Evolutionary conservation across 73 alveolate species (phyloP), one percentile per base, ranked within the genome.

Genomic region (Tetrahymena borealis): DNA sequence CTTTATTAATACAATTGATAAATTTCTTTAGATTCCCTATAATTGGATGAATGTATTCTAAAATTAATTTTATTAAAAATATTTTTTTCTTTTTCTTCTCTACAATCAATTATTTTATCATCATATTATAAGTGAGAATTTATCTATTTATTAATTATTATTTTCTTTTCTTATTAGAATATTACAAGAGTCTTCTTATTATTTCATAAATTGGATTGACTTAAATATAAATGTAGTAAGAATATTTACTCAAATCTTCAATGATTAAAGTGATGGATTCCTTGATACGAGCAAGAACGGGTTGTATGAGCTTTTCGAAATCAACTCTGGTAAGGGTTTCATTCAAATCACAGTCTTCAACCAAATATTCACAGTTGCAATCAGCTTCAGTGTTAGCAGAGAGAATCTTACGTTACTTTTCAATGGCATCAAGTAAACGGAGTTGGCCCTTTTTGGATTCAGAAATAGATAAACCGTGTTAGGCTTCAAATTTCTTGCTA

Each of bases 261-360:
- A 60, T 60, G 13, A 60, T n/a, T 7, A n/a, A 0, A 15, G 20
- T 60, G 31, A 60, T 60, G 1, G 85, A 60, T 60, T 60, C 85
- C 85, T 60, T 60, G 37, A 60, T 60, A 60, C 85, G 85, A 20
- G 85, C 85, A n/a, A 93, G 91, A 28, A 93, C 91, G n/a, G 95
- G 93, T 40, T 85, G 33, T 18, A 93, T 92, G 39, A 98, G 90
- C 90, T 91, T 94, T 94, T 98, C 99, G 94, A 97, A 97, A 60
- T 98, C 99, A 78, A 95, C 98, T 96, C 99, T 97, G 31, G 97
- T 92, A 39, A 98, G 91, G 92, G 92, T 95, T 60, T 94, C 94
- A 38, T 94, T 95, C 90, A 98, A 94, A 95, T 98, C 99, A 40
- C 97, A 98, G 41, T 98, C 99, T 91, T 98, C 99, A 92, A 97